Evolutionary conservation across 75 land plant genomes (phyloP).

Genomic region (Isoetes taiwanensis): DNA sequence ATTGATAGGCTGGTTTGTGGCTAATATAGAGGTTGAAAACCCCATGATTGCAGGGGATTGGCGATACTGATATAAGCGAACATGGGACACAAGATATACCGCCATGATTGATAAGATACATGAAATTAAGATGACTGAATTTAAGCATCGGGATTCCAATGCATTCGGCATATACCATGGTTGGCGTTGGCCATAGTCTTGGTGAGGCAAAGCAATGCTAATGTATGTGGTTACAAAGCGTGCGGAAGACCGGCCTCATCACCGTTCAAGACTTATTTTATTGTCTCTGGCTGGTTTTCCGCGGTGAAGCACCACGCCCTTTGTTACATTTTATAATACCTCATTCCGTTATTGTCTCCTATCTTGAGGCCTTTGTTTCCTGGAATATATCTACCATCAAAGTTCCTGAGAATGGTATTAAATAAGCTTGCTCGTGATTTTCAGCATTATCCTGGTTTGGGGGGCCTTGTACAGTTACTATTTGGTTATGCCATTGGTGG

Average conservation of each 20-base stretch:
- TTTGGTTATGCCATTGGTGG: conserved; percentile 84
- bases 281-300: conserved; percentile 96
- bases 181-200: conserved; percentile 76
- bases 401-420: conserved; percentile 76
- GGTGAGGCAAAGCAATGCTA: conserved; percentile 84
- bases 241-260: conserved; percentile 55
- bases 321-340: conserved; percentile 28
- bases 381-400: conserved; percentile 79
- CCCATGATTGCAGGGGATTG: conserved; percentile 73
- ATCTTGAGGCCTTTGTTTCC: conserved; percentile 57
- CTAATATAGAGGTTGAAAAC: too few relatives aligned
- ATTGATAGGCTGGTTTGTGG: too few relatives aligned
- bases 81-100: conserved; percentile 87
- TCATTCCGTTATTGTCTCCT: conserved; percentile 51
- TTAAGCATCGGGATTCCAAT: conserved; percentile 12
- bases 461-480: conserved; percentile 86
- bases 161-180: conserved; percentile 57
- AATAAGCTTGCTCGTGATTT: conserved; percentile 93
- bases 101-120: conserved; percentile 86
- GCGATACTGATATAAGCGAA: conserved; percentile 85
- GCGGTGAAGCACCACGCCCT: conserved; percentile 49
- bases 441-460: conserved; percentile 88
- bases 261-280: conserved; percentile 59
- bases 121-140: conserved; percentile 55
- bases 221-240: conserved; percentile 78